phyloP scores from a whole-genome alignment of 2,329 filamentous ascomycete species.

The Rutstroemia sp. region DNA sequence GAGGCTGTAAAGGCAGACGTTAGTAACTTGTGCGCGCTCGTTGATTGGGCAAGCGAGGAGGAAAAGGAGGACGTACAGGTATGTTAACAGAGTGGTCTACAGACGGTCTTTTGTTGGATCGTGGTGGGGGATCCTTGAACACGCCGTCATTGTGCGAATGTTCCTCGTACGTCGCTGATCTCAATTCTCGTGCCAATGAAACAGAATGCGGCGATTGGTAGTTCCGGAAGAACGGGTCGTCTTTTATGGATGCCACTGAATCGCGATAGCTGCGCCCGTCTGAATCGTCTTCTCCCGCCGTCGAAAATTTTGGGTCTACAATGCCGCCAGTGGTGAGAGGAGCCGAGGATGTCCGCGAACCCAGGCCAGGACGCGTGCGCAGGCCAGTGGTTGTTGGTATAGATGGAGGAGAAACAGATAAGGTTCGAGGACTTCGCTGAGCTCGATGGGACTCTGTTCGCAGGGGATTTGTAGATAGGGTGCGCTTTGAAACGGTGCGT shows the following conservation, averaged over 20 bases:
- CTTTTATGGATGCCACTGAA: conserved; percentile 46
- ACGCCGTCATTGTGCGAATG: conserved; percentile 14
- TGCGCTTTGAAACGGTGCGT: conserved; percentile 5
- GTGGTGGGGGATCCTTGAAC: conserved; percentile 11
- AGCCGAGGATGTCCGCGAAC: conserved; percentile 7
- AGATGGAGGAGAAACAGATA: conserved; percentile 9
- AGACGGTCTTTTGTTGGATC: conserved; percentile 12
- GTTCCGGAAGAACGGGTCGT: conserved; percentile 48
- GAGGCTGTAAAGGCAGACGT: conserved; percentile 19
- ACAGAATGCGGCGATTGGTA: conserved; percentile 34
- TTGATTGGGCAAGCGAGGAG: background rate
- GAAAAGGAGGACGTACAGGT: conserved; percentile 18
- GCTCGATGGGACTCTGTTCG: conserved; percentile 5
- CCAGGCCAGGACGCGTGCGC: conserved; percentile 5
- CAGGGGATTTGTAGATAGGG: conserved; percentile 6
- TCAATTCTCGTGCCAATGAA: conserved; percentile 28
- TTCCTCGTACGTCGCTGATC: conserved; percentile 21
- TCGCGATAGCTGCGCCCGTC: conserved; percentile 32
- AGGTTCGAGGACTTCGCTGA: conserved; percentile 2
- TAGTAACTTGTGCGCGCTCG: conserved; percentile 7
- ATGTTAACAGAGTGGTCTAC: conserved; percentile 20
- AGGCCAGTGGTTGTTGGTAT: background rate
- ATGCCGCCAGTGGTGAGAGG: background rate
- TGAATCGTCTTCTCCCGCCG: conserved; percentile 13
- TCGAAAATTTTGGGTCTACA: background rate